Evolutionary conservation across 495 filamentous ascomycete species (phyloP), one percentile per base, ranked within the genome.

Genomic region (Hypoxylon lenormandii): DNA sequence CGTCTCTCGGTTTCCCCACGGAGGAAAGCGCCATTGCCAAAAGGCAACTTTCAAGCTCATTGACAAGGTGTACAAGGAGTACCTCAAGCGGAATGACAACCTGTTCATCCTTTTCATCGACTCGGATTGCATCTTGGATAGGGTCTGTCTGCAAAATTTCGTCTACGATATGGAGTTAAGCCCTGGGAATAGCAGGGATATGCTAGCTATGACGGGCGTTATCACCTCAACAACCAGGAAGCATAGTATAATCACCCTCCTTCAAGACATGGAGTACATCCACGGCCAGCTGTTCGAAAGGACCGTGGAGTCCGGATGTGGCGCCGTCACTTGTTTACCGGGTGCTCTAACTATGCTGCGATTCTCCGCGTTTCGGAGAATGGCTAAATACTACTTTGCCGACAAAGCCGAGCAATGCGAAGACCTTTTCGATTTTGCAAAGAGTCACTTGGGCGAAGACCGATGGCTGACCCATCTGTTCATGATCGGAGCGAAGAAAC

Each of bases 161-260:
- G 92, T 98, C 80, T 98, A 96, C 76, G 95, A 97, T 74, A 98
- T 98, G 95, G 94, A 98, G 77, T 83, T 98, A 22, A 97, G 95
- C 79, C 94, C 95, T 3, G 93, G 94, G 21, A 96, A 93, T 80
- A 89, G 91, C 73, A 87, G 90, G 66, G 93, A 93, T 76, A 97
- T 97, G 94, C 81, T 98, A 64, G 95, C 95, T 36, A 98, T 98
- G 95, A 98, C 95, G 3, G 95, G 95, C 8, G 91, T 98, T 66
- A 98, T 98, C 70, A 98, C 95, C 1, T 92, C 92, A 1, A 98
- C 95, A 0, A 97, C 95, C 0, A 86, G 89, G 67, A 96, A 93
- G 59, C 92, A 96, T 76, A 90, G 88, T 52, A 82, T 98, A 43
- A 90, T 98, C 69, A 98, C 95, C 0, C 80, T 98, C 5, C 84